Conservation (phyloP, 441 rosid species). For the Euphorbia celastroides region DNA sequence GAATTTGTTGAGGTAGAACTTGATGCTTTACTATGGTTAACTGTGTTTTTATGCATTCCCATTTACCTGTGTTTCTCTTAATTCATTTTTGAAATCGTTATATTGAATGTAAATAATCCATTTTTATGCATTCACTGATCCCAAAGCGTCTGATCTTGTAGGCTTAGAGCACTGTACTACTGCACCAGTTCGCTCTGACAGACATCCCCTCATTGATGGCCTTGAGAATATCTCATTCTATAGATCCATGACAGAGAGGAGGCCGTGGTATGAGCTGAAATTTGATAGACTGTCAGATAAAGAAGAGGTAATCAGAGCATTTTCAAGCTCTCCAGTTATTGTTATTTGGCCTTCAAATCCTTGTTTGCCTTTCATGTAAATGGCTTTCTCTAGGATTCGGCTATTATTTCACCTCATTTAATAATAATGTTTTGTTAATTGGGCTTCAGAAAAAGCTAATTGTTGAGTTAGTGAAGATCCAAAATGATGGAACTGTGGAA, state of each 20-base stretch:
- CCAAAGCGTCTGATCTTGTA: constrained; percentile 33
- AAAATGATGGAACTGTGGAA: constrained; percentile 93
- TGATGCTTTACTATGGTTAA: neutral
- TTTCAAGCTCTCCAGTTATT: constrained; percentile 7
- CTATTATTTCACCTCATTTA: constrained; percentile 15
- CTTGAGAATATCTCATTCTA: constrained; percentile 40
- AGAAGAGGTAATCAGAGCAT: constrained; percentile 54
- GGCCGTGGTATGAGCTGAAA: constrained; percentile 46
- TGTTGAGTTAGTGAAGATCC: constrained; percentile 78
- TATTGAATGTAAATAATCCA: constrained; percentile 6
- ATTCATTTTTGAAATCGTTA: constrained; percentile 1
- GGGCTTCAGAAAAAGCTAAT: constrained; percentile 68
- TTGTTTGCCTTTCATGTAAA: neutral
- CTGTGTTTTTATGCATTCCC: neutral
- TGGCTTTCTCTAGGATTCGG: constrained; percentile 6
- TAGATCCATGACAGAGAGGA: constrained; percentile 72
- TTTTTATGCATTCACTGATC: constrained; percentile 22
- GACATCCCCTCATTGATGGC: constrained; percentile 39
- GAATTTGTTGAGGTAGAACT: neutral
- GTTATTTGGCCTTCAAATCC: neutral
- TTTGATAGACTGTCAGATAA: constrained; percentile 71
- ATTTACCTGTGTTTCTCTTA: neutral
- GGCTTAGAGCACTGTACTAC: constrained; percentile 60
- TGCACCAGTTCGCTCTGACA: constrained; percentile 37
- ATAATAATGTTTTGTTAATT: constrained; percentile 13